These are phyloP conservation scores for Fusarium torreyae DNA, from an alignment of 2,329 filamentous ascomycete species.

Conservation along the genomic window DNA sequence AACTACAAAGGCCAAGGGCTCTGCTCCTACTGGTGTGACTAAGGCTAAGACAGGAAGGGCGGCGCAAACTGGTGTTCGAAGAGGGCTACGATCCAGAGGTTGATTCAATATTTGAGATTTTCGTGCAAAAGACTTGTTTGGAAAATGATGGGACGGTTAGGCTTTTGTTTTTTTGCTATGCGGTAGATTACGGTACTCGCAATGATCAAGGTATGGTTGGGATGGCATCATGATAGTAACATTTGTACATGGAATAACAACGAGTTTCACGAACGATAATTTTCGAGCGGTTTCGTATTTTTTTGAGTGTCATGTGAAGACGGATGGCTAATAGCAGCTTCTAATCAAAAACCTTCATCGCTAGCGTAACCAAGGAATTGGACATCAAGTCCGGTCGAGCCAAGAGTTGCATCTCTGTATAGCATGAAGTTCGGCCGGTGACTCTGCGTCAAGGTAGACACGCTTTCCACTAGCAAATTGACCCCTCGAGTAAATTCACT, in stretches of 20 bases:
- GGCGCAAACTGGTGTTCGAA: constrained; percentile 36
- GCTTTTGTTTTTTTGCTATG: constrained; percentile 1
- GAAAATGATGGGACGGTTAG: background rate
- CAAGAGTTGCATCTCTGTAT: too few relatives aligned
- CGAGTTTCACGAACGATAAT: background rate
- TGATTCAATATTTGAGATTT: constrained; percentile 14
- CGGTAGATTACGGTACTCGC: constrained; percentile 8
- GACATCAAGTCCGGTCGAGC: too few relatives aligned
- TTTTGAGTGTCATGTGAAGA: background rate
- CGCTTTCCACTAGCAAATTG: too few relatives aligned
- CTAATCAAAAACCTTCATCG: background rate
- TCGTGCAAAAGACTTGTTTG: constrained; percentile 1
- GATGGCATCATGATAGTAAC: background rate
- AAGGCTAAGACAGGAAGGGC: constrained; percentile 42
- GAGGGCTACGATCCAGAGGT: constrained; percentile 39
- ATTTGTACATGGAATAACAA: constrained; percentile 12
- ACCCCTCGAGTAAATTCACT: too few relatives aligned
- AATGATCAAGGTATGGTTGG: constrained; percentile 5
- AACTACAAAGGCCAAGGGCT: constrained; percentile 20
- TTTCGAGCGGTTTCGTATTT: background rate
- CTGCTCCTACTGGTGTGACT: constrained; percentile 37
- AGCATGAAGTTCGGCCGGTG: too few relatives aligned
- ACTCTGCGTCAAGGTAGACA: too few relatives aligned
- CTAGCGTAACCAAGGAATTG: too few relatives aligned
- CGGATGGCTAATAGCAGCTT: background rate